Conservation (phyloP, 768 basidiomycete species). For the Agrocybe praecox region DNA sequence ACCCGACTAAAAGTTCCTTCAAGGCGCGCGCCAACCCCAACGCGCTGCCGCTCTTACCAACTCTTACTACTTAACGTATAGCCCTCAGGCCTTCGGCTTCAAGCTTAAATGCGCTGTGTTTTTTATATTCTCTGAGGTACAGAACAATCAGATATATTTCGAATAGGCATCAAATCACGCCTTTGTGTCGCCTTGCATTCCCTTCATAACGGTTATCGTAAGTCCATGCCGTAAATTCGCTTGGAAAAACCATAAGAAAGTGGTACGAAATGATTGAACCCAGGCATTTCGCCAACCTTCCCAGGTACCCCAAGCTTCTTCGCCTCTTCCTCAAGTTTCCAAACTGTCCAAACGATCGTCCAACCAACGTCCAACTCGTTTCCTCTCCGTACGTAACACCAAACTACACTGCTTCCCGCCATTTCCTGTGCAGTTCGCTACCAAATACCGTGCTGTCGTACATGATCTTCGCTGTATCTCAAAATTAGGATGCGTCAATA, state of each 20-base stretch:
- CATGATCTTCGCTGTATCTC: neutral
- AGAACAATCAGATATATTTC: neutral
- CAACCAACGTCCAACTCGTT: conserved; percentile 4
- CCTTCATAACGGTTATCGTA: neutral
- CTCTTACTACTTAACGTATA: no score
- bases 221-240: neutral
- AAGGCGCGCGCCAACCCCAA: no score
- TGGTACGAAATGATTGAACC: conserved; percentile 19
- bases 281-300: conserved; percentile 11
- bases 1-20: no score
- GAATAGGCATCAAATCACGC: neutral
- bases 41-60: no score
- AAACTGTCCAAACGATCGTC: conserved; percentile 14
- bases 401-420: conserved; percentile 8
- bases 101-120: no score
- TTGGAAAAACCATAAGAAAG: neutral
- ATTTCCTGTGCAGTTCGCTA: neutral
- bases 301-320: conserved; percentile 9
- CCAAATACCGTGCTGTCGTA: conserved; percentile 9
- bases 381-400: conserved; percentile 16
- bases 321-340: conserved; percentile 14
- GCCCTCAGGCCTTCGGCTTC: no score
- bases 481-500: conserved; percentile 2
- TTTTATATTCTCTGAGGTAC: no score
- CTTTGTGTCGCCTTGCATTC: neutral